phyloP scores from a whole-genome alignment of 129 eudicot genomes.

The Erigeron canadensis region DNA sequence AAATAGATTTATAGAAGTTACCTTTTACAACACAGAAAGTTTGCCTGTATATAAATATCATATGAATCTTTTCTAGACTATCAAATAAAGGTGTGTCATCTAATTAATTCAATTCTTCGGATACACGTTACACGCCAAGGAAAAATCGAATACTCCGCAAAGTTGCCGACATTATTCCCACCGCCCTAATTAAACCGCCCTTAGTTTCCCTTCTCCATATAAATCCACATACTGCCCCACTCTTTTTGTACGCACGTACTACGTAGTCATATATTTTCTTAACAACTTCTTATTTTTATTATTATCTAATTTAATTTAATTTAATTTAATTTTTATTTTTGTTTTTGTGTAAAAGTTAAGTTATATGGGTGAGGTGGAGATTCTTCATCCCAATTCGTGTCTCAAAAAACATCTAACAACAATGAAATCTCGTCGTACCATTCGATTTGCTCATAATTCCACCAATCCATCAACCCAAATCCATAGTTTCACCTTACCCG shows the following conservation, averaged over 20 bases:
- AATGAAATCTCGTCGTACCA: slow-evolving; percentile 24
- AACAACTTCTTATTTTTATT: not conserved
- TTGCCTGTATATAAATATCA: too few relatives aligned
- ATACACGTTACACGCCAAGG: not conserved
- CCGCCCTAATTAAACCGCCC: not conserved
- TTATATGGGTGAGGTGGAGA: slow-evolving; percentile 28
- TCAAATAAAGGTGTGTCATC: too few relatives aligned
- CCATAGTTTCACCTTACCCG: slow-evolving; percentile 16
- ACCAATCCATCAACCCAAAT: not conserved
- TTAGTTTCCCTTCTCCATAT: not conserved
- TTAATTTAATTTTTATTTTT: too few relatives aligned
- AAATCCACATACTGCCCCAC: not conserved
- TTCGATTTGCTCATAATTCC: not conserved
- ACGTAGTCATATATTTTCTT: not conserved
- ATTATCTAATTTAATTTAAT: too few relatives aligned
- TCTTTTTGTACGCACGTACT: too few relatives aligned
- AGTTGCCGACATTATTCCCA: not conserved
- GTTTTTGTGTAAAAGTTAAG: not conserved
- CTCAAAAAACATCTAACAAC: not conserved
- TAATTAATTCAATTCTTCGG: too few relatives aligned
- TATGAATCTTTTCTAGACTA: too few relatives aligned
- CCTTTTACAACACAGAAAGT: too few relatives aligned
- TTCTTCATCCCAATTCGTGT: slow-evolving; percentile 31
- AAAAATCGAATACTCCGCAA: not conserved
- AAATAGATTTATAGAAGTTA: too few relatives aligned